Base-by-base conservation (phyloP, 2,329 filamentous ascomycete genomes). In the Phoma sp. region DNA sequence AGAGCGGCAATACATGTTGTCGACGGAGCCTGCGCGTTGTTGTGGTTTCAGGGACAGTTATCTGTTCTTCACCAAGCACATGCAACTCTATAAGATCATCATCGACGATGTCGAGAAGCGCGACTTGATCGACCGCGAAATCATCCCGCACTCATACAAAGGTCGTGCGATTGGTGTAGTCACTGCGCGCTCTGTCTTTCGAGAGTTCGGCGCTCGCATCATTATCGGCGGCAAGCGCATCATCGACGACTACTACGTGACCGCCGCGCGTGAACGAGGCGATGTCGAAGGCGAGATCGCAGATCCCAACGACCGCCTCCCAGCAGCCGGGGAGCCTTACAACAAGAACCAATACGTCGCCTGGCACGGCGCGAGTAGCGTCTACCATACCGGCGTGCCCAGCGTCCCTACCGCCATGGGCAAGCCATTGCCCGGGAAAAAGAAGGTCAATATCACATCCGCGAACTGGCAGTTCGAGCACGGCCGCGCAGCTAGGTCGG, bases 281-380 rank as follows among this genome's bases (percentile, higher is more conserved):
- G 87, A 87, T 24, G 83, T 91, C 2, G 93, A 97, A 73, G 95
- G 95, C 60, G 91, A 96, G 71, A 73, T 98, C 23, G 95, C 93
- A 14, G 95, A 98, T 69, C 93, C 93, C 0, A 89, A 92, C 56
- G 95, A 99, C 75, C 83, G 82, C 56, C 83, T 93, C 37, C 84
- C 92, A 24, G 83, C 84, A 7, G 80, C 82, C n/a, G 90, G 89
- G 35, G 89, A 96, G 71, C 82, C 87, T n/a, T 99, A 99, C 82
- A 97, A 99, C 81, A 92, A 93, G 78, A 99, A 99, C 71, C 93
- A 97, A 74, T 99, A 97, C 70, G 95, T 99, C 25, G 95, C 95
- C 25, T 99, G 95, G 95, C 93, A 96, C 73, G 95, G 95, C 44
- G 95, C 95, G 42, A 98, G 93, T 73, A 88, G 90, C 35, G 95